Conservation (phyloP, 148 eudicot genomes). For the Simmondsia chinensis region DNA sequence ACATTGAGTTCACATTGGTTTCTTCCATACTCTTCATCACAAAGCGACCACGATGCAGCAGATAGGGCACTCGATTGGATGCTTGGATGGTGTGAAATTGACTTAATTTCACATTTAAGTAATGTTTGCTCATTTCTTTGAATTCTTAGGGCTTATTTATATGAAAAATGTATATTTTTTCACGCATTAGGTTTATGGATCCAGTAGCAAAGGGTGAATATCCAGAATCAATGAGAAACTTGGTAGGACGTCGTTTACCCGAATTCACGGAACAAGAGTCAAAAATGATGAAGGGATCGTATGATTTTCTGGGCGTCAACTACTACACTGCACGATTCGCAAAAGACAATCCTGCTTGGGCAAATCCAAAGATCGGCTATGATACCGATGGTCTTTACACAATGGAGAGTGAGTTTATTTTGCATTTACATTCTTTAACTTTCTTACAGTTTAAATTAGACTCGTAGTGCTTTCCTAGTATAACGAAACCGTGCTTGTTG, state of each 20-base stretch:
- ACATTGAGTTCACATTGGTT: slow-evolving; percentile 17
- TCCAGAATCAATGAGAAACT: slow-evolving; percentile 25
- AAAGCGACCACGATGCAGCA: slow-evolving; percentile 16
- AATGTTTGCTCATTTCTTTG: background rate
- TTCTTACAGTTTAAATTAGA: no score
- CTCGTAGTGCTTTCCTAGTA: no score
- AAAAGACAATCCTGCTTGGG: slow-evolving; percentile 2
- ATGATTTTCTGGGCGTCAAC: slow-evolving; percentile 44
- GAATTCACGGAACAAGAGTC: slow-evolving; percentile 19
- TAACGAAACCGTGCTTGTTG: no score
- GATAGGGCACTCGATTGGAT: slow-evolving; percentile 18
- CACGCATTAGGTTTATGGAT: slow-evolving; percentile 31
- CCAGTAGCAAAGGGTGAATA: slow-evolving; percentile 40
- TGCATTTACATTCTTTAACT: no score
- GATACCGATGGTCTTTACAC: slow-evolving; percentile 20
- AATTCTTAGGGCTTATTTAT: no score
- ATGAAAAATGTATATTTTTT: background rate
- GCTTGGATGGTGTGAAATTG: slow-evolving; percentile 18
- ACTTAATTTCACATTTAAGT: background rate
- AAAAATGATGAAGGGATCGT: slow-evolving; percentile 24
- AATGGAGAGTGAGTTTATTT: slow-evolving; percentile 11
- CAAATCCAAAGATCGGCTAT: slow-evolving; percentile 11
- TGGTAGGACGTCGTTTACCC: slow-evolving; percentile 32
- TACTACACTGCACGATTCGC: slow-evolving; percentile 39
- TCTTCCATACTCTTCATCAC: slow-evolving; percentile 9